These are phyloP conservation scores for Neocatenulostroma microsporum DNA, from an alignment of 2,329 filamentous ascomycete genomes.

Conservation along the genomic window DNA sequence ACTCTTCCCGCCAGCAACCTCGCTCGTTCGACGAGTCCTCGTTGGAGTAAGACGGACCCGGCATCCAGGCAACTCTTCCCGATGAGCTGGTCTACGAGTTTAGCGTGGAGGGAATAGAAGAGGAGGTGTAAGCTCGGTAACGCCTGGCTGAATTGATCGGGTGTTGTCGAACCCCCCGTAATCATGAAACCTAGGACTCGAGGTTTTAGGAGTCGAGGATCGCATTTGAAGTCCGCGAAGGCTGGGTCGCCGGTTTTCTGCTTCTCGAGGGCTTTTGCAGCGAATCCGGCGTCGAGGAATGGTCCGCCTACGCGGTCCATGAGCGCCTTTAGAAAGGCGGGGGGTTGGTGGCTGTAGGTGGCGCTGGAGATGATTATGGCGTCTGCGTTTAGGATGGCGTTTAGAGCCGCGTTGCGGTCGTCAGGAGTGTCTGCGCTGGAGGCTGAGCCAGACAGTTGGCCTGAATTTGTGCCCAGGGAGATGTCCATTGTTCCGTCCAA, in stretches of 20 bases:
- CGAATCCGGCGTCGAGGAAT: slow-evolving; percentile 5
- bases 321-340: slow-evolving; percentile 9
- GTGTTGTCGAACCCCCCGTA: slow-evolving; percentile 7
- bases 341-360: slow-evolving; percentile 12
- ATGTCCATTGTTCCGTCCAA: slow-evolving; percentile 6
- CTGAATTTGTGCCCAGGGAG: background rate
- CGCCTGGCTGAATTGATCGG: slow-evolving; percentile 9
- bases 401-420: slow-evolving; percentile 9
- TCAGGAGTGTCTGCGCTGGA: slow-evolving; percentile 1
- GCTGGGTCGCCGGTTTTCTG: slow-evolving; percentile 3
- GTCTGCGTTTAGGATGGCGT: slow-evolving; percentile 14
- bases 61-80: slow-evolving; percentile 1
- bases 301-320: slow-evolving; percentile 9
- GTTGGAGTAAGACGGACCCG: slow-evolving; percentile 2
- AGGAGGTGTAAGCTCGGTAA: slow-evolving; percentile 10
- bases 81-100: slow-evolving; percentile 8
- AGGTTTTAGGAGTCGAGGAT: slow-evolving; percentile 6
- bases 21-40: background rate
- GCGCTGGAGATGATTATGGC: slow-evolving; percentile 11
- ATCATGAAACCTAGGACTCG: slow-evolving; percentile 9
- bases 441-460: background rate
- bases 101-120: slow-evolving; percentile 9
- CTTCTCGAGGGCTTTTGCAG: background rate
- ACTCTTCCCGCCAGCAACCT: slow-evolving; percentile 2
- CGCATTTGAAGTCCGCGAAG: slow-evolving; percentile 4